Percentiles rank a stretch among this genome's conserved stretches.
Conservation (phyloP, 1,284 basidiomycete genomes). For the Ustilago nuda region DNA sequence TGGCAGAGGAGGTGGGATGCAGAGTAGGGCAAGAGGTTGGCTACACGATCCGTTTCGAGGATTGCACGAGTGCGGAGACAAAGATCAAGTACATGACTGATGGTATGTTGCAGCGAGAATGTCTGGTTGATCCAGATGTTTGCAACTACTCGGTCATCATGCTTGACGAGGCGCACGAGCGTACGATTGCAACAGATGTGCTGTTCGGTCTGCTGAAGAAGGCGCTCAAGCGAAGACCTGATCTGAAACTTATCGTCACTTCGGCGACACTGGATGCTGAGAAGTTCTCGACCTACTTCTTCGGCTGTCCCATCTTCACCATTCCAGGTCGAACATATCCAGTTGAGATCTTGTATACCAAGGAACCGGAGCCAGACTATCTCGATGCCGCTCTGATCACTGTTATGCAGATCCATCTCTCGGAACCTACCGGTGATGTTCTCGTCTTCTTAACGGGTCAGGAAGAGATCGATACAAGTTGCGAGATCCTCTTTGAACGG, state of each 20-base stretch:
- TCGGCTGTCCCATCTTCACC: constrained; percentile 98
- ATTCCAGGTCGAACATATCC: constrained; percentile 99
- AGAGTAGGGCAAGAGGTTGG: constrained; percentile 96
- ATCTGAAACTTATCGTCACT: constrained; percentile 97
- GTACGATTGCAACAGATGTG: constrained; percentile 97
- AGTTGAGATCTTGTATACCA: constrained; percentile 96
- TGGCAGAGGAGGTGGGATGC: constrained; percentile 96
- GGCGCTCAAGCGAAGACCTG: constrained; percentile 90
- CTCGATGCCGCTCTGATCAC: constrained; percentile 97
- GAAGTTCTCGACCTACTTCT: constrained; percentile 99
- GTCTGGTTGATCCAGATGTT: constrained; percentile 92
- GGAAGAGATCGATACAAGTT: constrained; percentile 95
- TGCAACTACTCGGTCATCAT: constrained; percentile 94
- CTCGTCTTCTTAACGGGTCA: constrained; percentile 98
- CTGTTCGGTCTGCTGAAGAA: constrained; percentile 96
- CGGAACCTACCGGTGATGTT: constrained; percentile 95
- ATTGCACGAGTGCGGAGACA: constrained; percentile 96
- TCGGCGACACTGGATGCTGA: constrained; percentile 99
- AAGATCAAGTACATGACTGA: constrained; percentile 99
- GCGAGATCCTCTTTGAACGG: constrained; percentile 95
- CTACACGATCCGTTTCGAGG: constrained; percentile 98
- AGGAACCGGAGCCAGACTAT: constrained; percentile 98
- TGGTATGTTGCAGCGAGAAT: constrained; percentile 98
- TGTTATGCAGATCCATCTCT: constrained; percentile 98
- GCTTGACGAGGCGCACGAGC: constrained; percentile 98